Conservation (phyloP, 2,329 filamentous ascomycete genomes). For the Botrytis hyacinthi region DNA sequence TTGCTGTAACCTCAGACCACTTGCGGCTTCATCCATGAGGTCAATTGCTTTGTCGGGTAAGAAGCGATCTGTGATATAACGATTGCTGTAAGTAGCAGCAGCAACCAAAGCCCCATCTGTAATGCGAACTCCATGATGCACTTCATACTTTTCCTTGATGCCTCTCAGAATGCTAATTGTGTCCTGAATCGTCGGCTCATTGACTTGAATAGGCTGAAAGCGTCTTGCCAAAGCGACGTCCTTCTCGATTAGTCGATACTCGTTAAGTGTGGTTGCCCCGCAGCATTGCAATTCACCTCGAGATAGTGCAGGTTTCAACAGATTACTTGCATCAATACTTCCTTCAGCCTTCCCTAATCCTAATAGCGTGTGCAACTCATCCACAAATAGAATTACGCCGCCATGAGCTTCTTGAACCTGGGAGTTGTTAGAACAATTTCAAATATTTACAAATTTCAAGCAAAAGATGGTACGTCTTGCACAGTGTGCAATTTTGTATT, state of each 20-base stretch:
- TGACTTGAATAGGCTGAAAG: conserved; percentile 93
- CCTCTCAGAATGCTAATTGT: conserved; percentile 94
- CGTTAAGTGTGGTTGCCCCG: conserved; percentile 87
- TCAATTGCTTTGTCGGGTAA: conserved; percentile 97
- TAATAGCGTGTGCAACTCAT: conserved; percentile 87
- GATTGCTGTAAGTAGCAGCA: conserved; percentile 86
- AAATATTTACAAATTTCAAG: neutral
- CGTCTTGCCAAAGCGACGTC: conserved; percentile 88
- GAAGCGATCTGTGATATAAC: conserved; percentile 95
- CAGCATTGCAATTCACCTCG: conserved; percentile 84
- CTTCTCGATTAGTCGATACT: conserved; percentile 93
- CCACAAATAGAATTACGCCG: conserved; percentile 89
- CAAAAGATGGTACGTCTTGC: neutral
- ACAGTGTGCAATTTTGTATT: neutral
- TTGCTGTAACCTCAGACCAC: conserved; percentile 84
- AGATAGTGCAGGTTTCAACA: conserved; percentile 90
- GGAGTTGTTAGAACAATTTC: conserved; percentile 9
- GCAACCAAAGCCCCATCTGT: conserved; percentile 90
- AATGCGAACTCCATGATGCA: conserved; percentile 94
- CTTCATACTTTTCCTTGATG: conserved; percentile 97
- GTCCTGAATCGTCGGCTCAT: conserved; percentile 84
- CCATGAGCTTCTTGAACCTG: conserved; percentile 72
- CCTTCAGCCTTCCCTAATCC: conserved; percentile 94
- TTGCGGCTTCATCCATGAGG: conserved; percentile 92
- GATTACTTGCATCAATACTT: conserved; percentile 92